Evolutionary conservation across 108 stramenopile species (phyloP).

Genomic region (Skeletonema tropicum): DNA sequence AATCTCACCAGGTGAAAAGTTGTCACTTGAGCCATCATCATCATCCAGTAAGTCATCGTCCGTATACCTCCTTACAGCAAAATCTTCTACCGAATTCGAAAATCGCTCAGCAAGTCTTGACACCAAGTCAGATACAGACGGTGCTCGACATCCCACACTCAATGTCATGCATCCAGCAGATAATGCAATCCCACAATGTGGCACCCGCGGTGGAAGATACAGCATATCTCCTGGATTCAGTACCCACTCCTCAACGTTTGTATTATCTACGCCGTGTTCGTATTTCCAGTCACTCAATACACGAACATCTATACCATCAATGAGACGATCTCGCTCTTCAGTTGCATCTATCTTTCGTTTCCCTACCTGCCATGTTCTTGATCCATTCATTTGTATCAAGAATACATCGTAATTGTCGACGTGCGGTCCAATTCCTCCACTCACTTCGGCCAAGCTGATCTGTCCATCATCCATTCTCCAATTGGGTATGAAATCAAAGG

Average conservation of each 20-base stretch:
- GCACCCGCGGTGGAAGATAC: conserved; percentile 91
- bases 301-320: conserved; percentile 76
- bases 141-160: conserved; percentile 86
- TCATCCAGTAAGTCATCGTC: conserved; percentile 50
- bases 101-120: conserved; percentile 66
- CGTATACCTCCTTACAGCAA: conserved; percentile 49
- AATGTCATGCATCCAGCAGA: conserved; percentile 82
- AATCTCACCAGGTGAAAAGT: conserved; percentile 27
- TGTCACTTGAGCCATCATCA: neutral
- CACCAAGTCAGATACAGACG: conserved; percentile 77
- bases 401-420: conserved; percentile 97
- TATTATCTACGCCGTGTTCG: neutral
- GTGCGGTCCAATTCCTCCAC: conserved; percentile 93
- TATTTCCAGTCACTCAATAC: conserved; percentile 51
- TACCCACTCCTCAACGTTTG: conserved; percentile 46
- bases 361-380: conserved; percentile 78
- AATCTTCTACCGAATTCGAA: conserved; percentile 37
- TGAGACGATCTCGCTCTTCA: conserved; percentile 61
- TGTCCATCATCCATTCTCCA: conserved; percentile 92
- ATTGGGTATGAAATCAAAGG: conserved; percentile 60
- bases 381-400: conserved; percentile 86
- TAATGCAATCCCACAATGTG: conserved; percentile 84
- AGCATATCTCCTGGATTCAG: conserved; percentile 88
- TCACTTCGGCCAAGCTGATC: conserved; percentile 69
- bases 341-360: conserved; percentile 38